Evolutionary conservation across 768 basidiomycete genomes (phyloP), one percentile per base, ranked within the genome.

Genomic region (Leccinum olivaceopallidum): DNA sequence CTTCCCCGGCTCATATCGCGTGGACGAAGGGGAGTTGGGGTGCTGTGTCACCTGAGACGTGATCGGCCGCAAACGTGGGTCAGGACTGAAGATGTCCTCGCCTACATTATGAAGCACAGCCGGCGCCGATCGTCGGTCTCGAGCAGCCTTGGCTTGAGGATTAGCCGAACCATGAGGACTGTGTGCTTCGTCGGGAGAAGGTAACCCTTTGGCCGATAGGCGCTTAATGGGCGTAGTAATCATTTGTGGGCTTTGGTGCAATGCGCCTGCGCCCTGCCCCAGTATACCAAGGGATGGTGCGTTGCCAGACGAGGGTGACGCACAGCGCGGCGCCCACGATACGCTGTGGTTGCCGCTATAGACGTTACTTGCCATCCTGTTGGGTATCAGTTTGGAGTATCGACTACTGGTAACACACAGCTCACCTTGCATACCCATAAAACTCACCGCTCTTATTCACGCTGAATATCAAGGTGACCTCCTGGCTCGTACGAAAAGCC

Each of bases 391-490:
- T 10, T 39, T 20, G n/a, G 50, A 16, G 10, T 53, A 13, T 30
- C 20, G 16, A 49, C 20, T 7, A 22, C 37, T 18, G 26, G 16
- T 32, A 75, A 78, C 6, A 26, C 13, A 24, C 28, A 52, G 65
- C 69, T 61, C 74, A 94, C 87, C 83, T 85, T 12, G 93, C 95
- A 70, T 92, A 95, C 22, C 95, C 95, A 68, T 90, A 97, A 70
- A 97, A 98, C 72, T 94, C 93, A 37, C 96, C 94, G 59, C 90
- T 90, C 71, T 90, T 93, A 76, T 98, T 98, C 18, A 92, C 96
- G 37, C 94, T 85, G 67, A 98, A 98, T 59, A 98, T 86, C 49
- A 98, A 81, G 68, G 81, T 90, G 4, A 98, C 95, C 26, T 95
- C 91, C 63, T 84, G 82, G 63, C 89, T 89, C 3, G 94, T 97